These are phyloP conservation scores for Podila verticillata DNA, from an alignment of 192 early-diverging fungal genomes.

Conservation along the genomic window DNA sequence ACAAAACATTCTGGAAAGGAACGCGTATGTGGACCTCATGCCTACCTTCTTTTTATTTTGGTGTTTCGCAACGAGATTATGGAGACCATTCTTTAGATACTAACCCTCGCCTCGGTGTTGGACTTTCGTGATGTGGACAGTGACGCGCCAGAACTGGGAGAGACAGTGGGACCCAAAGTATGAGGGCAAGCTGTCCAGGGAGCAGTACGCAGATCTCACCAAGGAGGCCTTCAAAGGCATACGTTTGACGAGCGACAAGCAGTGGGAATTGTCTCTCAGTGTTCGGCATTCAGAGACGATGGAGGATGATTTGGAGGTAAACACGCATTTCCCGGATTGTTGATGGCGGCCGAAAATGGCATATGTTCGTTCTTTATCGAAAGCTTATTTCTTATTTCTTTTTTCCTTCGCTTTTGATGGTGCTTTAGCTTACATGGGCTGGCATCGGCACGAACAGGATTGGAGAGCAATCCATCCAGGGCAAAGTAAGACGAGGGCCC, in stretches of 20 bases:
- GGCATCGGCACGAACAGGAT: constrained; percentile 26
- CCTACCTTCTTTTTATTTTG: neutral
- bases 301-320: constrained; percentile 26
- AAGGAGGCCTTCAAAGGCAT: constrained; percentile 27
- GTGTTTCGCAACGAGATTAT: neutral
- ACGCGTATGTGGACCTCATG: constrained; percentile 11
- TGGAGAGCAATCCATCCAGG: constrained; percentile 8
- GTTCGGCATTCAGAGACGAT: constrained; percentile 7
- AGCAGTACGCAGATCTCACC: constrained; percentile 28
- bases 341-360: neutral
- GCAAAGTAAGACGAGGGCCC: constrained; percentile 9
- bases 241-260: constrained; percentile 4
- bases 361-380: neutral
- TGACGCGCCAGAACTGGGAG: constrained; percentile 33
- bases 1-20: constrained; percentile 38
- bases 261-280: constrained; percentile 24
- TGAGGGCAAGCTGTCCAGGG: constrained; percentile 19
- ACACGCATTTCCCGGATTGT: too few species aligned
- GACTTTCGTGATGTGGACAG: neutral
- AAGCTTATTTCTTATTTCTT: neutral
- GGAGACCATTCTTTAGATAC: neutral
- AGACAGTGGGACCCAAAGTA: constrained; percentile 17
- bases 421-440: constrained; percentile 40
- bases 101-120: neutral
- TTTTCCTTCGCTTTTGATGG: neutral